phyloP scores from a whole-genome alignment of 805 yeast genomes.

The Starmerella etchellsii region DNA sequence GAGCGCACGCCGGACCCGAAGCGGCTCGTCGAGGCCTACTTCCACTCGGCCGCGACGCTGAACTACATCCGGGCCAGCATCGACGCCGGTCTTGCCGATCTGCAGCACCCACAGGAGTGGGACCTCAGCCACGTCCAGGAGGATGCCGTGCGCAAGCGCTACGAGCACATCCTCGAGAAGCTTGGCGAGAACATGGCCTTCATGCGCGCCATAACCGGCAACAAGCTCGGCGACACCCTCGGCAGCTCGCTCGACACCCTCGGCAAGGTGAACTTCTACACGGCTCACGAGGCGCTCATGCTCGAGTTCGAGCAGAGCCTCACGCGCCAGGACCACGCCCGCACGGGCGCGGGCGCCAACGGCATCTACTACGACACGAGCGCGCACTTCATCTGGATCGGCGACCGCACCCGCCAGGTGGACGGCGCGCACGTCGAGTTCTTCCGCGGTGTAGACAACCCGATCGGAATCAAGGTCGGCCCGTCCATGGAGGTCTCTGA shows the following conservation, averaged over 20 bases:
- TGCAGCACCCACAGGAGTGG: slow-evolving; percentile 32
- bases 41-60: slow-evolving; percentile 35
- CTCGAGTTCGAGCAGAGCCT: slow-evolving; percentile 33
- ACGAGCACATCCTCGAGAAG: slow-evolving; percentile 28
- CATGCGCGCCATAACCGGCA: slow-evolving; percentile 32
- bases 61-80: slow-evolving; percentile 30
- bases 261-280: slow-evolving; percentile 29
- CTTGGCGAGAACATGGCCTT: slow-evolving; percentile 30
- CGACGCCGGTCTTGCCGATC: slow-evolving; percentile 31
- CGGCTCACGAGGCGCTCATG: slow-evolving; percentile 33
- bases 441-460: slow-evolving; percentile 33
- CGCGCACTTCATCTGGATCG: slow-evolving; percentile 35
- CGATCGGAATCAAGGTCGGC: slow-evolving; percentile 35
- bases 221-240: not conserved
- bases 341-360: not conserved
- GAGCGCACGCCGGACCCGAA: slow-evolving; percentile 33
- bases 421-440: slow-evolving; percentile 37
- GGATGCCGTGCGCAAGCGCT: slow-evolving; percentile 29
- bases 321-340: slow-evolving; percentile 22
- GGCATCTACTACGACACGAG: slow-evolving; percentile 28
- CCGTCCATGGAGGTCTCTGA: slow-evolving; percentile 31
- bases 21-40: slow-evolving; percentile 32
- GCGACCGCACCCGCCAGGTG: slow-evolving; percentile 34
- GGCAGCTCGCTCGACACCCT: slow-evolving; percentile 12
- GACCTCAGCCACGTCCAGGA: slow-evolving; percentile 31